Evolutionary conservation across 306 rosid species (phyloP).

Genomic region (Cucurbita ficifolia): DNA sequence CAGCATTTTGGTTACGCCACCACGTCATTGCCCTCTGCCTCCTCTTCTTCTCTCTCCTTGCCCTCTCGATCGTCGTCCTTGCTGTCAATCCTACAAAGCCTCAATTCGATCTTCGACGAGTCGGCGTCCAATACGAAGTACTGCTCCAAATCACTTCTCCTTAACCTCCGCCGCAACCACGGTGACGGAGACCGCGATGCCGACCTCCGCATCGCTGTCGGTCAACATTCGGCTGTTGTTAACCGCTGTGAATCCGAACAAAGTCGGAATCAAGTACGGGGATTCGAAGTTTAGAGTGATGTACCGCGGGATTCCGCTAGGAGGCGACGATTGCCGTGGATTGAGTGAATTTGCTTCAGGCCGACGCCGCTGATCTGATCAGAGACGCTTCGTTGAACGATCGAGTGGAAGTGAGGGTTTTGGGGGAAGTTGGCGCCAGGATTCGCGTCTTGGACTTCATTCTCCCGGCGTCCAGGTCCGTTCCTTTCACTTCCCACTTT

Average conservation of each 20-base stretch:
- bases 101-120: constrained; percentile 84
- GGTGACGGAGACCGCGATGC: background rate
- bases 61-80: constrained; percentile 49
- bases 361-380: constrained; percentile 70
- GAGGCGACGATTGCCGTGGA: constrained; percentile 69
- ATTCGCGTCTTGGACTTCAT: constrained; percentile 75
- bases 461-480: constrained; percentile 80
- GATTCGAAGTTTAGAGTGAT: constrained; percentile 83
- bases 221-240: constrained; percentile 55
- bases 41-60: constrained; percentile 61
- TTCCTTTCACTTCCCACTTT: too few relatives aligned
- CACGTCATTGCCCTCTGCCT: constrained; percentile 45
- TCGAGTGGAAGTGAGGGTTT: constrained; percentile 66
- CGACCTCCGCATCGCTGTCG: constrained; percentile 53
- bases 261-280: constrained; percentile 89
- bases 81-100: constrained; percentile 91
- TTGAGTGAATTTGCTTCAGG: constrained; percentile 60
- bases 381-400: constrained; percentile 75
- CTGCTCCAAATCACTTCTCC: constrained; percentile 23
- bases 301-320: constrained; percentile 87
- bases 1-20: constrained; percentile 18
- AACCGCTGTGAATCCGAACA: constrained; percentile 75
- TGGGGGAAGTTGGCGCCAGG: constrained; percentile 93
- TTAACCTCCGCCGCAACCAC: background rate
- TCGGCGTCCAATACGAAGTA: constrained; percentile 67